Evolutionary conservation across 345 rosid genomes (phyloP), one percentile per base, ranked within the genome.

Genomic region (Arabidopsis arenosa): DNA sequence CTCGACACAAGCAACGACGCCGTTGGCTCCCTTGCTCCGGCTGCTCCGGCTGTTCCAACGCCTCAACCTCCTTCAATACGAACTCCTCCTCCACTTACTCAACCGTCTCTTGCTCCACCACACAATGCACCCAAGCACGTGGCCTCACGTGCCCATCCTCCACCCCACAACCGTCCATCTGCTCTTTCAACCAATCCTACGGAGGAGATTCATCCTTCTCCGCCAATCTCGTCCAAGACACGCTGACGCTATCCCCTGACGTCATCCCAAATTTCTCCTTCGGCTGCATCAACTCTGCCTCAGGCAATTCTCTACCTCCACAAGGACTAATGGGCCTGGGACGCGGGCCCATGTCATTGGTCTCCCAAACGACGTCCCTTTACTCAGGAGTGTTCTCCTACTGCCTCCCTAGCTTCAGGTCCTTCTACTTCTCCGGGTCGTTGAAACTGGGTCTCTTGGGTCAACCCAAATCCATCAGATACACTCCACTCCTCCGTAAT

Each of bases 291-390:
- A 78, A 66, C 59, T 13, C 87, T 2, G 64, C 79, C 72, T 80
- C 87, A 0, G 98, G 97, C 9, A 68, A 78, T 23, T 88, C 93
- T 7, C 55, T 93, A 48, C 98, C 96, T 2, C 91, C 92, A 2
- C 96, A 93, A 40, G 97, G 98, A 21, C 37, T 93, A 60, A 65
- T 93, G 86, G 97, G 97, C 36, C 71, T 91, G 70, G 98, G 98
- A 18, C 93, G 93, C 4, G 98, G 98, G 6, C 73, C 98, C 64
- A 70, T 87, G 73, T 93, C 97, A 1, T 55, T 91, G 18, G 28
- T 93, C 33, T 86, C 92, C 0, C 98, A 88, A 66, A 70, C 96
- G 60, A 73, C 81, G 36, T 60, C 92, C 39, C 83, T 85, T 39
- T 93, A 93, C 67, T 88, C 92, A 3, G 88, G 88, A 15, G 85